phyloP scores from a whole-genome alignment of 2,329 filamentous ascomycete species.

The Botrytis fragariae region DNA sequence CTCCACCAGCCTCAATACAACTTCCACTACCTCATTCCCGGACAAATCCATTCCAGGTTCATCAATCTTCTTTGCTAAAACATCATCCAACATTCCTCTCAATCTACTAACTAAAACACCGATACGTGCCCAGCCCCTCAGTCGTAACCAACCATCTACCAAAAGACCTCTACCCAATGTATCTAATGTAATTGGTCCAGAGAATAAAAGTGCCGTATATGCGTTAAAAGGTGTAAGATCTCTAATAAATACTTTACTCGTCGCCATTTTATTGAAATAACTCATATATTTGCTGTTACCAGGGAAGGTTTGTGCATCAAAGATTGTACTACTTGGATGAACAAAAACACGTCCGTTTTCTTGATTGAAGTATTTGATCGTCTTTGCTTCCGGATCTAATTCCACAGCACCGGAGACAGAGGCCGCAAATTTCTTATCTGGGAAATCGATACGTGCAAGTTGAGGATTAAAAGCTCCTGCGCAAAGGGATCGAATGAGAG shows the following conservation, averaged over 20 bases:
- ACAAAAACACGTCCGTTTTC: conserved; percentile 87
- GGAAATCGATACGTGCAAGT: conserved; percentile 86
- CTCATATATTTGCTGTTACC: conserved; percentile 74
- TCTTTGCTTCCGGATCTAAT: conserved; percentile 85
- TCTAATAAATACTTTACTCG: conserved; percentile 85
- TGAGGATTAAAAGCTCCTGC: conserved; percentile 65
- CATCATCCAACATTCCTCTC: conserved; percentile 79
- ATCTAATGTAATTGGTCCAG: conserved; percentile 79
- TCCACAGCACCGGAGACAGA: conserved; percentile 87
- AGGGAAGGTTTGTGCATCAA: conserved; percentile 76
- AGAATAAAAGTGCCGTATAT: conserved; percentile 85
- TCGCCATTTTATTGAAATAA: conserved; percentile 91
- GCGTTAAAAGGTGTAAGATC: conserved; percentile 92
- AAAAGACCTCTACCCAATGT: conserved; percentile 82
- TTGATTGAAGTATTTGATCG: conserved; percentile 89
- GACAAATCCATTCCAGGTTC: conserved; percentile 61
- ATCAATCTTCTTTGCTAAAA: conserved; percentile 78
- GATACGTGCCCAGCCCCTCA: conserved; percentile 92
- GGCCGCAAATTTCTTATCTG: conserved; percentile 90
- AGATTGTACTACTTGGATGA: conserved; percentile 84
- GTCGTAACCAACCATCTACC: conserved; percentile 84
- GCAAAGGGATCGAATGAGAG: conserved; percentile 40
- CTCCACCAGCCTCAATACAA: conserved; percentile 80
- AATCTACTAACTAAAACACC: conserved; percentile 84
- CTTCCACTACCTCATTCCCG: conserved; percentile 66